phyloP scores from a whole-genome alignment of 352 stramenopile species.

The Blastocystis sp. region DNA sequence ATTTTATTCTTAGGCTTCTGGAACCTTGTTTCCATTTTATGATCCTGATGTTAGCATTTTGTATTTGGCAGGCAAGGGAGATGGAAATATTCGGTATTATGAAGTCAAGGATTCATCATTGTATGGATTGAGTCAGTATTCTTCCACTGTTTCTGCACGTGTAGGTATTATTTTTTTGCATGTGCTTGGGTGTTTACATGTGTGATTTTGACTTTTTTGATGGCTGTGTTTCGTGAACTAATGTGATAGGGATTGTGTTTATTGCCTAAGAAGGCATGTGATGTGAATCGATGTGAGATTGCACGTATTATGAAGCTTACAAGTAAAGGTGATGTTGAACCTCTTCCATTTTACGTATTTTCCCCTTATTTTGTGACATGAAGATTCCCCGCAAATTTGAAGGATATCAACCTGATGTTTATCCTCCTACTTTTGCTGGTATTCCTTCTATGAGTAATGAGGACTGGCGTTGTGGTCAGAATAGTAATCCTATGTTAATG shows the following conservation, averaged over 20 bases:
- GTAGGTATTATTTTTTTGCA: conserved; percentile 13
- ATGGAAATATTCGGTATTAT: conserved; percentile 98
- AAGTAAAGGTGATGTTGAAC: conserved; percentile 88
- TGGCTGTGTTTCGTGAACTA: no score
- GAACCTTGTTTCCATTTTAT: conserved; percentile 98
- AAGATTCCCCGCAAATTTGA: conserved; percentile 90
- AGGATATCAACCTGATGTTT: conserved; percentile 99
- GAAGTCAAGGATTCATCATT: conserved; percentile 92
- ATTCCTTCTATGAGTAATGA: conserved; percentile 89
- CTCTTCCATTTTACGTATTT: conserved; percentile 85
- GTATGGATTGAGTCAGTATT: conserved; percentile 88
- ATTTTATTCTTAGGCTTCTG: conserved; percentile 93
- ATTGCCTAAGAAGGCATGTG: conserved; percentile 93
- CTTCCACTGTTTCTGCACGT: conserved; percentile 81
- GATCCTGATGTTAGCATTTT: conserved; percentile 95
- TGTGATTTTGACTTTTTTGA: no score
- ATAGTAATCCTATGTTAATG: conserved; percentile 81
- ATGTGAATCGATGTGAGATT: conserved; percentile 97
- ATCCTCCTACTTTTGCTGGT: conserved; percentile 89
- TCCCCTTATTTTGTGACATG: background rate
- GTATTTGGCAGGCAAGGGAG: conserved; percentile 94
- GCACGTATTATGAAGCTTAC: conserved; percentile 89
- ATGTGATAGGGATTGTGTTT: conserved; percentile 92
- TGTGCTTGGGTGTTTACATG: background rate
- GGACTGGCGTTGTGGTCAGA: conserved; percentile 89